These are phyloP conservation scores for Vanrija humicola DNA, from an alignment of 1,284 basidiomycete genomes.

Conservation along the genomic window DNA sequence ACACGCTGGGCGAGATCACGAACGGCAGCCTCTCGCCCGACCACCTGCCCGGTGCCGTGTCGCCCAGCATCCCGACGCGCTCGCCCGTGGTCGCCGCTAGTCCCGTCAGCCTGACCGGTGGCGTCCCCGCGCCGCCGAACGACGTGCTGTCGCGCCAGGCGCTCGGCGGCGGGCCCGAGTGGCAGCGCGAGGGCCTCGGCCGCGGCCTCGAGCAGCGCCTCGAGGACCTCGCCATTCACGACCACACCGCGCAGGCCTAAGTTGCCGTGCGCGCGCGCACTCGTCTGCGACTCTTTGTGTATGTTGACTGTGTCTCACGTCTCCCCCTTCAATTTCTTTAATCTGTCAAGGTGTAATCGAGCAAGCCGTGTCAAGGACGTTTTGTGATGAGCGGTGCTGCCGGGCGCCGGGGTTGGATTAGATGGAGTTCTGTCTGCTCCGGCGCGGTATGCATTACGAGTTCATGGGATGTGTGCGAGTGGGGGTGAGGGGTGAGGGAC, in stretches of 20 bases:
- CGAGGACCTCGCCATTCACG: slow-evolving; percentile 50
- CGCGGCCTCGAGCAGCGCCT: slow-evolving; percentile 72
- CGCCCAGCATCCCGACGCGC: slow-evolving; percentile 42
- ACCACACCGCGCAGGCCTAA: neutral
- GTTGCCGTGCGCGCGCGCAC: too few species aligned
- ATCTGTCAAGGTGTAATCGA: too few species aligned
- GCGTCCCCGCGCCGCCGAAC: neutral
- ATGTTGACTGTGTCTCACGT: too few species aligned
- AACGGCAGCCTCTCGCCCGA: slow-evolving; percentile 50
- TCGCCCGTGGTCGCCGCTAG: slow-evolving; percentile 46
- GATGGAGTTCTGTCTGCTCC: too few species aligned
- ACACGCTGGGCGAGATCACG: slow-evolving; percentile 68
- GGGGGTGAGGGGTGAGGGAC: too few species aligned
- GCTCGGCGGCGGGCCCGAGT: slow-evolving; percentile 58
- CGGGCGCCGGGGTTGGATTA: too few species aligned
- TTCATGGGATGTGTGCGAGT: too few species aligned
- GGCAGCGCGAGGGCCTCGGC: slow-evolving; percentile 75
- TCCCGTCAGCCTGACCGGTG: neutral
- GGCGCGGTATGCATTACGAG: too few species aligned
- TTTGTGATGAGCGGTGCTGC: too few species aligned
- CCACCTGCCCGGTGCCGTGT: slow-evolving; percentile 45
- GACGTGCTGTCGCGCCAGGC: slow-evolving; percentile 37
- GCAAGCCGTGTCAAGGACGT: too few species aligned
- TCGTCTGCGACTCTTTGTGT: too few species aligned
- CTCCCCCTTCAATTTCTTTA: too few species aligned